Percentiles rank a stretch among this genome's conserved stretches.
Conservation (phyloP, 1,284 basidiomycete genomes). For the Melampsora americana region DNA sequence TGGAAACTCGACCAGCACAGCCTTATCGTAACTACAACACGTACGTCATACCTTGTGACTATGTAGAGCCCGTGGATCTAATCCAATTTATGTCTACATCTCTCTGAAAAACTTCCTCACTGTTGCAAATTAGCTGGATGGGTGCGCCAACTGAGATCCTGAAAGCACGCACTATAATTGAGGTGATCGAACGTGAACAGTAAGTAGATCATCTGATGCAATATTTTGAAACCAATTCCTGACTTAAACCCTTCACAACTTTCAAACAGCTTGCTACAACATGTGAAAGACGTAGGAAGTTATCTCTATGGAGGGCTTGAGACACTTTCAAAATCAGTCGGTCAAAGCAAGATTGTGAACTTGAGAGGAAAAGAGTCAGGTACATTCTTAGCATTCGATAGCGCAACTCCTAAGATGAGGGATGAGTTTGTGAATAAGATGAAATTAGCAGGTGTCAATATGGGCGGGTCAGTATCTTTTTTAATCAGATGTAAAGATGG, state of each 20-base stretch:
- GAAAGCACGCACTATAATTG: constrained; percentile 59
- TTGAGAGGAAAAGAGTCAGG: constrained; percentile 50
- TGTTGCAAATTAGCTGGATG: constrained; percentile 41
- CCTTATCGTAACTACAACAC: constrained; percentile 58
- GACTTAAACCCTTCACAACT: neutral
- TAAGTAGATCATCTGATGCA: neutral
- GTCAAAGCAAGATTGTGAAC: constrained; percentile 46
- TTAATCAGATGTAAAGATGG: neutral
- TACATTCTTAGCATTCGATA: constrained; percentile 52
- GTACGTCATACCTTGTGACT: neutral
- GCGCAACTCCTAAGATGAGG: constrained; percentile 44
- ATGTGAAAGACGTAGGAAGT: constrained; percentile 49
- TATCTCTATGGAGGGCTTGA: constrained; percentile 48
- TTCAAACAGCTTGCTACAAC: constrained; percentile 46
- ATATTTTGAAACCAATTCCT: neutral
- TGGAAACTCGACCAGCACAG: constrained; percentile 57
- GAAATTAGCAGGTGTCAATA: constrained; percentile 50
- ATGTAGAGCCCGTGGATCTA: neutral
- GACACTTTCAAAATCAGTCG: constrained; percentile 47
- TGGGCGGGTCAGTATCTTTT: constrained; percentile 47
- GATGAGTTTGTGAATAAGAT: constrained; percentile 50
- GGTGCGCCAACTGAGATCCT: constrained; percentile 59
- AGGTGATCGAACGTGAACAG: constrained; percentile 56
- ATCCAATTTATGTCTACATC: neutral
- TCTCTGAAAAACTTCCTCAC: neutral